Percentiles rank a stretch among this genome's conserved stretches.
phyloP scores from a whole-genome alignment of 2,329 filamentous ascomycete genomes.

The Dryadomyces quercus-mongolicae region DNA sequence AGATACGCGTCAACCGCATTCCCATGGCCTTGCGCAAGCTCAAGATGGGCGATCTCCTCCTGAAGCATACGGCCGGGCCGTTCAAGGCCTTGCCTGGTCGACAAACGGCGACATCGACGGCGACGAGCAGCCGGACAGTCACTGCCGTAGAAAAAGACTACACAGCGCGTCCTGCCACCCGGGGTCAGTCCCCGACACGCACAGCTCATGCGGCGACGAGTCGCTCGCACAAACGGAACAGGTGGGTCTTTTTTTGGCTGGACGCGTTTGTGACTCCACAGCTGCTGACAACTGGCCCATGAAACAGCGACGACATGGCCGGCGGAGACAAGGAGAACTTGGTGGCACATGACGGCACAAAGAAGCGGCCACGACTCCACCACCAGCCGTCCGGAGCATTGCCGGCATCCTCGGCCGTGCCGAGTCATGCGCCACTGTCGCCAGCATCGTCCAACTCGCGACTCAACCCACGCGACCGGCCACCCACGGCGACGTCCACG shows the following conservation, averaged over 20 bases:
- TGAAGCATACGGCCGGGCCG: conserved; percentile 31
- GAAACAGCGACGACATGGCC: conserved; percentile 46
- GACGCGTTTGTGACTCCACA: too few relatives aligned
- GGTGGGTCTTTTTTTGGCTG: conserved; percentile 31
- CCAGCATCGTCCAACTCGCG: conserved; percentile 75
- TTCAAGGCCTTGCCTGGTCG: conserved; percentile 21
- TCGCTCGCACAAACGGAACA: conserved; percentile 34
- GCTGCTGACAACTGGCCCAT: neutral
- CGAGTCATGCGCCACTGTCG: conserved; percentile 51
- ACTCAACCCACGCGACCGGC: conserved; percentile 40
- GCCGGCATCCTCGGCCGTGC: conserved; percentile 9
- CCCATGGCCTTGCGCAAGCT: conserved; percentile 65
- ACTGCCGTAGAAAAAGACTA: neutral
- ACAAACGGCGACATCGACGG: conserved; percentile 13
- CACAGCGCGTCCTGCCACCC: neutral
- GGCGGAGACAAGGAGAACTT: conserved; percentile 70
- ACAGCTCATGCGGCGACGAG: conserved; percentile 8
- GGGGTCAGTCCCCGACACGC: neutral
- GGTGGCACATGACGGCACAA: conserved; percentile 47
- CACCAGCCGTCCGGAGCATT: conserved; percentile 21
- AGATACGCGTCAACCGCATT: conserved; percentile 88
- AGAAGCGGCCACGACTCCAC: conserved; percentile 47
- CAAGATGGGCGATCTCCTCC: conserved; percentile 69
- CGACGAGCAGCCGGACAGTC: conserved; percentile 10
- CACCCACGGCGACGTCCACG: neutral